These are phyloP conservation scores for Wickerhamiella cacticola DNA, from an alignment of 805 yeast genomes.

Conservation along the genomic window DNA sequence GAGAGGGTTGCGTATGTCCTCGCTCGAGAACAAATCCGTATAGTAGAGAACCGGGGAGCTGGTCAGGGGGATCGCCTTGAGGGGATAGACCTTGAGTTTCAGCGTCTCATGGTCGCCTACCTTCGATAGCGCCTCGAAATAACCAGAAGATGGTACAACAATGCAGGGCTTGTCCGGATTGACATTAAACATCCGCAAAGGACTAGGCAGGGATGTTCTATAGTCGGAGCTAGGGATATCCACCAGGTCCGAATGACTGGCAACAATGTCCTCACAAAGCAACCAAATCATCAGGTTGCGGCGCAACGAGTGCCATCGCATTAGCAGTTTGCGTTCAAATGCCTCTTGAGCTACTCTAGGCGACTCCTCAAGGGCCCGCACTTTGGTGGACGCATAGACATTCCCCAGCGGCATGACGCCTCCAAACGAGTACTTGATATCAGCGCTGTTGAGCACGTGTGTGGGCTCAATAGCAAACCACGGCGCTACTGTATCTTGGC, in stretches of 20 bases:
- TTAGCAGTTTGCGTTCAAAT: no score
- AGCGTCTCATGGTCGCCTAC: no score
- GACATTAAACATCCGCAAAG: background rate
- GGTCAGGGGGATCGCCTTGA: no score
- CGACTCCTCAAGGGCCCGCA: no score
- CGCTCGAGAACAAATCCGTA: no score
- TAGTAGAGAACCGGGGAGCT: no score
- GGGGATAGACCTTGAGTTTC: no score
- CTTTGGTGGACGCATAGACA: no score
- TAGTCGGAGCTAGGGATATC: background rate
- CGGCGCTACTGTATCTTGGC: background rate
- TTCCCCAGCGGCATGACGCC: background rate
- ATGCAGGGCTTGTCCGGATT: background rate
- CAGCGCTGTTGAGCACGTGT: background rate
- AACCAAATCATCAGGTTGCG: background rate
- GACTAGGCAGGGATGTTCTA: background rate
- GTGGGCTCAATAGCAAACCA: conserved; percentile 6
- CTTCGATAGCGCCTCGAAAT: no score
- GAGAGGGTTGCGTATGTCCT: no score
- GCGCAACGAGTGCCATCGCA: background rate
- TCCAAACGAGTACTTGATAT: background rate
- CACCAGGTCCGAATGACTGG: background rate
- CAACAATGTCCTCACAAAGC: background rate
- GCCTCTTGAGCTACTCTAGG: background rate
- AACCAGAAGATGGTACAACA: no score